A percentile compares a stretch with the other conserved stretches of the same genome.
Evolutionary conservation across 768 basidiomycete genomes (phyloP).

Genomic region (Rhizopogon vulgaris): DNA sequence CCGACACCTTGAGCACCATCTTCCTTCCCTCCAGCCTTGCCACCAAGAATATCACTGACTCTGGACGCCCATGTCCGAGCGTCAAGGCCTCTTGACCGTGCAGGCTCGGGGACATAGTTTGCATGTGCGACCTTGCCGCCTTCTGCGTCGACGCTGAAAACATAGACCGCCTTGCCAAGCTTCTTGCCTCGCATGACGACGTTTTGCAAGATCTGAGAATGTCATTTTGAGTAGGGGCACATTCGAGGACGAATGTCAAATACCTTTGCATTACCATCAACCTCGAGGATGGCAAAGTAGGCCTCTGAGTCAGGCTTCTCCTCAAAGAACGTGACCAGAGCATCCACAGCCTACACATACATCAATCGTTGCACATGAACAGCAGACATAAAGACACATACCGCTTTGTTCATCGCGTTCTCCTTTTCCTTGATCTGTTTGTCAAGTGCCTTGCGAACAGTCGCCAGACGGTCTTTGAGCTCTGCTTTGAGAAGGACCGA

Average conservation of each 20-base stretch:
- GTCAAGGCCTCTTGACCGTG: slow-evolving; percentile 63
- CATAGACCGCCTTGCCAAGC: slow-evolving; percentile 77
- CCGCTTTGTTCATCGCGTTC: slow-evolving; percentile 69
- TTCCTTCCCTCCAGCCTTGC: slow-evolving; percentile 96
- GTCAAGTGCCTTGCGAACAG: slow-evolving; percentile 75
- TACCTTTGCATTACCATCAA: slow-evolving; percentile 85
- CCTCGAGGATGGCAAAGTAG: slow-evolving; percentile 68
- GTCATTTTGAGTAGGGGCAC: slow-evolving; percentile 1
- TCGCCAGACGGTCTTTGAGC: slow-evolving; percentile 66
- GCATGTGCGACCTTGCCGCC: slow-evolving; percentile 79
- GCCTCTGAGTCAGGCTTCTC: slow-evolving; percentile 65
- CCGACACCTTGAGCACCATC: slow-evolving; percentile 91
- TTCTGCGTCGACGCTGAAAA: slow-evolving; percentile 73
- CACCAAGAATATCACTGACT: slow-evolving; percentile 76
- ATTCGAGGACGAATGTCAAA: not conserved
- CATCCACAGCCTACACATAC: slow-evolving; percentile 58
- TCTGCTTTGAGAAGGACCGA: slow-evolving; percentile 78
- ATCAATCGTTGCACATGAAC: not conserved
- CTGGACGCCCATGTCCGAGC: slow-evolving; percentile 84
- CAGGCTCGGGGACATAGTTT: slow-evolving; percentile 68
- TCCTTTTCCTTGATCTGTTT: slow-evolving; percentile 83
- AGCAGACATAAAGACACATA: slow-evolving; percentile 29
- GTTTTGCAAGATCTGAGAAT: slow-evolving; percentile 62
- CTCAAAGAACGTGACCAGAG: slow-evolving; percentile 66
- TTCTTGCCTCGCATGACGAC: slow-evolving; percentile 76